These are phyloP conservation scores for Penicillium herquei DNA, from an alignment of 495 filamentous ascomycete genomes.

Conservation along the genomic window DNA sequence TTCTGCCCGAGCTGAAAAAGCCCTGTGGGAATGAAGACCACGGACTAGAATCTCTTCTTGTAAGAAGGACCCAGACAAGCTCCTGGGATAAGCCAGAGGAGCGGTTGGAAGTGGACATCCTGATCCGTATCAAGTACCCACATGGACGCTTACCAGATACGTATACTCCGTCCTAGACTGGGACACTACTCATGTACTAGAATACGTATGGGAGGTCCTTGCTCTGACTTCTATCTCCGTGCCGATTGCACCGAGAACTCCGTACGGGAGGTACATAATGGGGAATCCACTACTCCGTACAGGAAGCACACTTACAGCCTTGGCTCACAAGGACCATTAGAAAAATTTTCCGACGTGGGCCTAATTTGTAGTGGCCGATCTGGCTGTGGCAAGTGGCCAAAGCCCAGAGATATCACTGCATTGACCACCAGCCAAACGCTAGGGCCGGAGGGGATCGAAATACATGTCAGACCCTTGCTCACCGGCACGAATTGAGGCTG, in stretches of 20 bases:
- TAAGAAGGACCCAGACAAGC: conserved; percentile 14
- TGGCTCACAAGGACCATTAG: conserved; percentile 2
- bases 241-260: background rate
- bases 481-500: conserved; percentile 5
- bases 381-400: background rate
- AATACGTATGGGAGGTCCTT: too few relatives aligned
- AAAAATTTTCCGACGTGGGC: conserved; percentile 23
- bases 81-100: conserved; percentile 2
- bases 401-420: background rate
- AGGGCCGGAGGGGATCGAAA: background rate
- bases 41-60: conserved; percentile 9
- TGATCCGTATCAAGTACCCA: conserved; percentile 1
- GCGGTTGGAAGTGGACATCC: background rate
- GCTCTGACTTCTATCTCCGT: background rate
- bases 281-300: too few relatives aligned
- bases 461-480: conserved; percentile 12
- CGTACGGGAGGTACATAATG: background rate
- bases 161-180: too few relatives aligned
- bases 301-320: background rate
- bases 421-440: conserved; percentile 7
- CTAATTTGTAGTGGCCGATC: conserved; percentile 11
- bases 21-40: conserved; percentile 5
- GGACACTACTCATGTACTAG: too few relatives aligned
- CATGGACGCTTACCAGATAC: background rate
- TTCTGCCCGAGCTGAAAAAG: conserved; percentile 18